Percentiles rank a stretch among this genome's conserved stretches.
phyloP scores from a whole-genome alignment of 345 rosid genomes.

The Corchorus olitorius region DNA sequence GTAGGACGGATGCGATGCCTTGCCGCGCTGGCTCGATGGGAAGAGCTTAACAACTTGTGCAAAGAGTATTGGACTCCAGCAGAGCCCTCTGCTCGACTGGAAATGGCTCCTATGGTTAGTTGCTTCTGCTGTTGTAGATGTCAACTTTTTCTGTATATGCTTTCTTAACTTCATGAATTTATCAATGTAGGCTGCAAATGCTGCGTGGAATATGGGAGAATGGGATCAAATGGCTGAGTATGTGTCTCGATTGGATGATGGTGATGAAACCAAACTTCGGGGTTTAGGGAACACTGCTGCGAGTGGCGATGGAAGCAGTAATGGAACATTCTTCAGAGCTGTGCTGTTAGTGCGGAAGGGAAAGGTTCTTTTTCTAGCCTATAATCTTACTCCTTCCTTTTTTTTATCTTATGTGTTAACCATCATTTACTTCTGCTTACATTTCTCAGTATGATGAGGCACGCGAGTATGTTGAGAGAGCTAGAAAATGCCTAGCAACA shows the following conservation, averaged over 20 bases:
- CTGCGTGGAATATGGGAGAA: slow-evolving; percentile 99
- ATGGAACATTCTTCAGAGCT: slow-evolving; percentile 96
- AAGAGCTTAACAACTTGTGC: slow-evolving; percentile 92
- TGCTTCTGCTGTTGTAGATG: slow-evolving; percentile 28
- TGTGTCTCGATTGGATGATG: slow-evolving; percentile 91
- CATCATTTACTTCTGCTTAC: slow-evolving; percentile 16
- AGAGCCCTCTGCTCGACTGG: slow-evolving; percentile 92
- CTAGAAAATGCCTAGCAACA: slow-evolving; percentile 94
- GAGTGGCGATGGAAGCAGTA: slow-evolving; percentile 91
- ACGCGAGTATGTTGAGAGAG: slow-evolving; percentile 90
- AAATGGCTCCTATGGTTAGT: slow-evolving; percentile 99
- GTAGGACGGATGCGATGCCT: slow-evolving; percentile 97
- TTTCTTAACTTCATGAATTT: slow-evolving; percentile 25
- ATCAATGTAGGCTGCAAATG: slow-evolving; percentile 73
- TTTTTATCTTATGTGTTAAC: background rate
- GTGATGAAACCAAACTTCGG: slow-evolving; percentile 87
- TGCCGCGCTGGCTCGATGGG: slow-evolving; percentile 98
- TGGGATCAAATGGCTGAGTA: slow-evolving; percentile 99
- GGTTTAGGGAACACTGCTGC: slow-evolving; percentile 85
- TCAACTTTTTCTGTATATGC: slow-evolving; percentile 12
- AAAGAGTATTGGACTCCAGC: slow-evolving; percentile 98
- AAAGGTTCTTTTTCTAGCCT: slow-evolving; percentile 47
- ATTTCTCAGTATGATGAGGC: slow-evolving; percentile 83
- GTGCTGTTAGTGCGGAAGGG: slow-evolving; percentile 80
- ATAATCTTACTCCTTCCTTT: background rate